A percentile compares a stretch with the other conserved stretches of the same genome.
Evolutionary conservation across 2,329 filamentous ascomycete genomes (phyloP).

Genomic region (Epichloe aotearoae): DNA sequence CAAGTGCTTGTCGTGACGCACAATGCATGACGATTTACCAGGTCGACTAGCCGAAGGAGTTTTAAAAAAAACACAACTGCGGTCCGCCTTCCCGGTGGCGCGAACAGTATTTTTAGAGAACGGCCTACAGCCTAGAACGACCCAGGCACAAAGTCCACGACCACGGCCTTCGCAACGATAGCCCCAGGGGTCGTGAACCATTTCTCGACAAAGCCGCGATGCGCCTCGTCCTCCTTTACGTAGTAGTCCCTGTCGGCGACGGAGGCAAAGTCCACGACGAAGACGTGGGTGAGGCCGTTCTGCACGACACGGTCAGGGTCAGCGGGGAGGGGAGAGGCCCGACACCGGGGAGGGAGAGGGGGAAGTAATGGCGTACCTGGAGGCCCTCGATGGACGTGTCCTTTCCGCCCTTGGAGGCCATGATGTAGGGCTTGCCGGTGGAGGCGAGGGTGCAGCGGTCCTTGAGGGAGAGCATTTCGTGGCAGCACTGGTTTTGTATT

Average conservation of each 20-base stretch:
- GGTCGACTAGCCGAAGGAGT: too few species aligned
- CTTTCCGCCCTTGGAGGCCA: slow-evolving; percentile 41
- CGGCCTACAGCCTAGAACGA: neutral
- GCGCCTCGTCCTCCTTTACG: slow-evolving; percentile 48
- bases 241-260: slow-evolving; percentile 57
- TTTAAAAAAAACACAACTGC: too few species aligned
- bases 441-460: slow-evolving; percentile 48
- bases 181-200: slow-evolving; percentile 19
- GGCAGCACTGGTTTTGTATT: slow-evolving; percentile 14
- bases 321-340: neutral
- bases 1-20: too few species aligned
- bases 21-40: too few species aligned
- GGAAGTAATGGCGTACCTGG: slow-evolving; percentile 29
- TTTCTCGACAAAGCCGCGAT: slow-evolving; percentile 44
- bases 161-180: slow-evolving; percentile 28
- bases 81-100: too few species aligned
- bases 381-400: slow-evolving; percentile 50
- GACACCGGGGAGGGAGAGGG: neutral
- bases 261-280: slow-evolving; percentile 53
- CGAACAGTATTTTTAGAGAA: too few species aligned
- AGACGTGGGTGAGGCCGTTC: slow-evolving; percentile 55
- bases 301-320: slow-evolving; percentile 12
- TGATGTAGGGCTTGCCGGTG: slow-evolving; percentile 46
- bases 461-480: slow-evolving; percentile 33
- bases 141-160: slow-evolving; percentile 47